Percentiles rank a stretch among this genome's conserved stretches.
These are phyloP conservation scores for Chalaropsis thielavioides DNA, from an alignment of 2,329 filamentous ascomycete species.

Conservation along the genomic window DNA sequence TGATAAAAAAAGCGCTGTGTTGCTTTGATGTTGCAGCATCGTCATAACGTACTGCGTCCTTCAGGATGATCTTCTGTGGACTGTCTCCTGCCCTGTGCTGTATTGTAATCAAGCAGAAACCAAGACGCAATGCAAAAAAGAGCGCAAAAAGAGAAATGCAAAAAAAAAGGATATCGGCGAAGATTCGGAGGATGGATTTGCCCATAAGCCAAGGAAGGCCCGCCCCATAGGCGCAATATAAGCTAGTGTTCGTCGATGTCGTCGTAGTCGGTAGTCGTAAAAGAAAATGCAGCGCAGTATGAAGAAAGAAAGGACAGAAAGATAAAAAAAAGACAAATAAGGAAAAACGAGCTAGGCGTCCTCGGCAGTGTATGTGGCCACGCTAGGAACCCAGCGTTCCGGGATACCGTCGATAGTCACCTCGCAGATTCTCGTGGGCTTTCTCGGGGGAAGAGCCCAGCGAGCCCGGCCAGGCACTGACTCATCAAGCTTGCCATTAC, in stretches of 20 bases:
- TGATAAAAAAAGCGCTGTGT: slow-evolving; percentile 1
- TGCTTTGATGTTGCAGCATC: slow-evolving; percentile 1
- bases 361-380: neutral
- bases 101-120: slow-evolving; percentile 3
- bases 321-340: slow-evolving; percentile 2
- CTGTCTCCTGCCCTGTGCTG: slow-evolving; percentile 3
- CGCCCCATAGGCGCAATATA: neutral
- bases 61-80: slow-evolving; percentile 1
- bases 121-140: slow-evolving; percentile 5
- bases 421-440: slow-evolving; percentile 40
- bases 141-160: neutral
- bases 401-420: slow-evolving; percentile 45
- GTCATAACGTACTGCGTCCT: slow-evolving; percentile 4
- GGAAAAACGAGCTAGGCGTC: neutral
- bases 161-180: neutral
- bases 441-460: slow-evolving; percentile 53
- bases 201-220: neutral
- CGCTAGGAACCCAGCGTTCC: slow-evolving; percentile 36
- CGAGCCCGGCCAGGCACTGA: slow-evolving; percentile 52
- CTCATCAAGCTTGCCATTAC: slow-evolving; percentile 50
- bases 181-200: neutral
- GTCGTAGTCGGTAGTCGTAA: slow-evolving; percentile 5
- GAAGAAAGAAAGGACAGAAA: neutral
- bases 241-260: neutral
- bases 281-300: neutral